phyloP scores from a whole-genome alignment of 2,329 filamentous ascomycete species.

The Colletotrichum graminicola region DNA sequence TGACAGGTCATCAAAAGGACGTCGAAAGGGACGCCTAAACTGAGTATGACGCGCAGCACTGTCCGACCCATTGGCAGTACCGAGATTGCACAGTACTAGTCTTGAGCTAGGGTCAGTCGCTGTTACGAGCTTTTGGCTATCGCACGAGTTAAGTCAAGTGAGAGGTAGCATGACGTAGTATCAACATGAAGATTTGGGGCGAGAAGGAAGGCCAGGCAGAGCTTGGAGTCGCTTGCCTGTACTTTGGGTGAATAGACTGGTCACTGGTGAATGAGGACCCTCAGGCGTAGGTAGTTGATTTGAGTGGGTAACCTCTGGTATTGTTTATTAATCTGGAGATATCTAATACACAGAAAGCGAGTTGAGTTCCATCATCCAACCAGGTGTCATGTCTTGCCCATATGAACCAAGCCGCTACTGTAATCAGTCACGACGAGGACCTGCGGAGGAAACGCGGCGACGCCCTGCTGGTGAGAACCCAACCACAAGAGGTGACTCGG shows the following conservation, averaged over 20 bases:
- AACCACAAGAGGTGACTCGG: constrained; percentile 71
- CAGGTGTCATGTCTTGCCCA: constrained; percentile 22
- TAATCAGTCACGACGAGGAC: neutral
- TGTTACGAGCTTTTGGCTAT: neutral
- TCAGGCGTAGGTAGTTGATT: constrained; percentile 13
- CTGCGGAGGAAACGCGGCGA: constrained; percentile 3
- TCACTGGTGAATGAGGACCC: neutral
- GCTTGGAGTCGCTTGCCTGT: too few species aligned
- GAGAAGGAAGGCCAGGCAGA: neutral
- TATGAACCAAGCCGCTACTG: neutral
- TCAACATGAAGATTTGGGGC: neutral
- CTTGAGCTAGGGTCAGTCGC: neutral
- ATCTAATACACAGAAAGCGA: constrained; percentile 76
- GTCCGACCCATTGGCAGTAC: neutral
- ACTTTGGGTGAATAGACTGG: neutral
- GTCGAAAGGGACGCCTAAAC: neutral
- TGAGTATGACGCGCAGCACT: neutral
- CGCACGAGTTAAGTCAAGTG: constrained; percentile 12
- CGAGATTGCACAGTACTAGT: neutral
- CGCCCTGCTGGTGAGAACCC: constrained; percentile 51
- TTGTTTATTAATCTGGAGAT: constrained; percentile 61
- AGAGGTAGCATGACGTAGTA: constrained; percentile 7
- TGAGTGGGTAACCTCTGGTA: constrained; percentile 78
- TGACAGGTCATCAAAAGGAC: neutral
- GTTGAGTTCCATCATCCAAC: constrained; percentile 59